Evolutionary conservation across 768 basidiomycete species (phyloP), one percentile per base, ranked within the genome.

Genomic region (Pisolithus sp.): DNA sequence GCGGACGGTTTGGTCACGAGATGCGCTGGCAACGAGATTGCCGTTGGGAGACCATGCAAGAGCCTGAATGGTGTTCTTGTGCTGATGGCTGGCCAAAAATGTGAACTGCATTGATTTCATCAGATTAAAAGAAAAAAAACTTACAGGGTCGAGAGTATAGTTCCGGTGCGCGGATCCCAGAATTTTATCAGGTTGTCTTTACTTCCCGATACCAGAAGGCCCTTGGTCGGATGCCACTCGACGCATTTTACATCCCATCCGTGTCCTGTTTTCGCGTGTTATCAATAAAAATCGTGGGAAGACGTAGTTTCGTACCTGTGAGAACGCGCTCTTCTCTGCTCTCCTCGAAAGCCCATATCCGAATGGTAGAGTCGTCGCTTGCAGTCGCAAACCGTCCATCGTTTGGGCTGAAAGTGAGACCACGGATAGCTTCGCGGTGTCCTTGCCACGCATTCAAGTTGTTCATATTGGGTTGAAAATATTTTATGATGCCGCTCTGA

Each of bases 121-220:
- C 8, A 48, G 3, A 41, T 7, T 10, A 8, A 20, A 28, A 36
- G 7, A 26, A 24, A 15, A 51, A 5, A 47, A 26, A 70, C 86
- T 54, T 65, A 94, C 93, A 97, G 71, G 0, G 94, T 96, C 5
- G 92, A 91, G 7, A 99, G 77, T 9, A 85, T 83, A 0, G 89
- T 93, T 34, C 89, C 91, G 9, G 91, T 92, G 36, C 96, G 78
- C 20, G 96, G 96, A 67, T 99, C 96, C 96, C 96, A 99, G 71
- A 99, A 99, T 62, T 98, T 98, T 70, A 98, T 92, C 59, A 92
- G 81, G 68, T 97, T 96, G 70, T 99, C 96, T 70, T 98, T 98
- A 60, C 90, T 92, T 23, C 96, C 96, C 3, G 91, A 93, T 5
- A 89, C 93, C 20, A 99, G 78, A 8, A 99, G 75, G 9, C 95